Evolutionary conservation across 2,329 filamentous ascomycete species (phyloP), one percentile per base, ranked within the genome.

Genomic region (Colletotrichum sidae): DNA sequence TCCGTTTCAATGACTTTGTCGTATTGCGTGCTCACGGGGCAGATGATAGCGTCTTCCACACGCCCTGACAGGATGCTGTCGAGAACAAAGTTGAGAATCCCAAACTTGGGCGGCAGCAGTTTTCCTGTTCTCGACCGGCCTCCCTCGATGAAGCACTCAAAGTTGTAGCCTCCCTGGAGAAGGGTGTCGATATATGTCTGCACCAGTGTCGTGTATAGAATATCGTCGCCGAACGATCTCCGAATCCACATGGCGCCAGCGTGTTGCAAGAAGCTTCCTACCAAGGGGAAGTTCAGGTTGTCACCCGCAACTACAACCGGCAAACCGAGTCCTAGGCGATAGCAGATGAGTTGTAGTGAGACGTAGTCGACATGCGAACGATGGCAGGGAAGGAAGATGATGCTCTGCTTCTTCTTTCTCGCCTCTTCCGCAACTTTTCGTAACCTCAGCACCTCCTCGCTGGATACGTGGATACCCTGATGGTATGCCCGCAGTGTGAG

Each of bases 1-100:
- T 97, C 94, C 1, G 96, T 97, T 77, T 99, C 96, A 65, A 99
- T 96, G 60, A 99, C 96, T 75, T 98, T 99, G 83, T 99, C 96
- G 75, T 99, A 99, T 75, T 99, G 96, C 1, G 94, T 97, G 76
- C 92, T 96, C 50, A 99, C 96, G 0, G 96, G 96, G 71, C 95
- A 97, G 56, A 99, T 93, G 46, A 97, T 92, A 38, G 93, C 90
- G 77, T 99, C 96, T 51, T 96, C 84, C 0, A 97, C 94, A 7
- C 94, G 87, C 0, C 94, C 94, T 0, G 93, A 96, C 6, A 97
- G 81, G 12, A 99, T 84, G 70, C 93, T 96, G 71, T 99, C 96
- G 15, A 99, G 81, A 44, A 98, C 87, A 72, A 97, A 99, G 72
- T 89, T 92, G 35, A 99, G 81, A 65, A 99, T 97, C 9, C 96